A percentile compares a stretch with the other conserved stretches of the same genome.
Evolutionary conservation across 2,329 filamentous ascomycete species (phyloP).

Genomic region (Coleophoma crateriformis): DNA sequence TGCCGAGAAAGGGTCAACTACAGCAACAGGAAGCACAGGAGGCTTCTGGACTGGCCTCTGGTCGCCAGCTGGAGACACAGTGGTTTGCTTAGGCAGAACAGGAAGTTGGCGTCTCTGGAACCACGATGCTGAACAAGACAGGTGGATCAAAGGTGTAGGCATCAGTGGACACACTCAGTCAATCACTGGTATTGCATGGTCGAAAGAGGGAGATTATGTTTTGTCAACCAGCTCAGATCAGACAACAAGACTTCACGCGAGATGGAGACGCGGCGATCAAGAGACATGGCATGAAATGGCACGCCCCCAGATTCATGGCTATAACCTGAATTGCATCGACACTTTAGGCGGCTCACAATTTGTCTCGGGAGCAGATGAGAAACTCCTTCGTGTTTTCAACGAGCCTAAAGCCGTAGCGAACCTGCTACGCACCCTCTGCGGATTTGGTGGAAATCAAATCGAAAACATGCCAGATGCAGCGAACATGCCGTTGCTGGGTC

Average conservation of each 20-base stretch:
- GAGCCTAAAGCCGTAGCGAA: conserved; percentile 79
- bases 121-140: conserved; percentile 51
- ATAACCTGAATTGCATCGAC: conserved; percentile 93
- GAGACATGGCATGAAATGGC: conserved; percentile 92
- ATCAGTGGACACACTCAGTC: conserved; percentile 80
- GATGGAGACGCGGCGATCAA: conserved; percentile 56
- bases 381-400: conserved; percentile 92
- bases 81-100: conserved; percentile 81
- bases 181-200: conserved; percentile 81
- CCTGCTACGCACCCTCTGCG: conserved; percentile 64
- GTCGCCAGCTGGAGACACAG: conserved; percentile 69
- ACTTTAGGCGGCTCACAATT: conserved; percentile 69
- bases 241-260: conserved; percentile 80
- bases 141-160: conserved; percentile 73
- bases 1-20: conserved; percentile 90
- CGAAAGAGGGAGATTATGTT: conserved; percentile 74
- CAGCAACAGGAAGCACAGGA: conserved; percentile 90
- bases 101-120: conserved; percentile 91
- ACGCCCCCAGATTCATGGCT: conserved; percentile 93
- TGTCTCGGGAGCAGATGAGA: conserved; percentile 93
- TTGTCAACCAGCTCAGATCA: conserved; percentile 89
- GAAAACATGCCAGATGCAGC: conserved; percentile 73
- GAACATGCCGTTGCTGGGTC: conserved; percentile 87
- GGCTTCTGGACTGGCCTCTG: conserved; percentile 96
- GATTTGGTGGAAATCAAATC: conserved; percentile 39